Percentiles rank a stretch among this genome's conserved stretches.
phyloP scores from a whole-genome alignment of 352 stramenopile genomes.

The Paralagenidium karlingii region DNA sequence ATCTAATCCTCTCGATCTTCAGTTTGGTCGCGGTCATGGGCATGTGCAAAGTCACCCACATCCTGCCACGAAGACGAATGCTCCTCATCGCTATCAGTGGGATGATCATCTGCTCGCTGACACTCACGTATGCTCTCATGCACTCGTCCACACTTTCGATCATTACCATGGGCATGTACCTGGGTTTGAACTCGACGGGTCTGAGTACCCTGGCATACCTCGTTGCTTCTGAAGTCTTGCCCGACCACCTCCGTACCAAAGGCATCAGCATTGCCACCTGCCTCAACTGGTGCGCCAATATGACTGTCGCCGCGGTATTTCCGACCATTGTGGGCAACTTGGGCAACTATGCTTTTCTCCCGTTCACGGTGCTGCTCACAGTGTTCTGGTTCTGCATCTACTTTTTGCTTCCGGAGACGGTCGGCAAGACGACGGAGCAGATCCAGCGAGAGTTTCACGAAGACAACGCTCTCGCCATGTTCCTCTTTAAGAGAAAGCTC shows the following conservation, averaged over 20 bases:
- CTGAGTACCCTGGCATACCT: constrained; percentile 22
- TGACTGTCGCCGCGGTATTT: constrained; percentile 18
- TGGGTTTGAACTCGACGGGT: constrained; percentile 23
- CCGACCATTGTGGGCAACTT: constrained; percentile 13
- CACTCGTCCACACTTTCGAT: constrained; percentile 9
- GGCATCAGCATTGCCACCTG: constrained; percentile 22
- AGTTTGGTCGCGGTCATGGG: constrained; percentile 14
- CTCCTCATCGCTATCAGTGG: constrained; percentile 16
- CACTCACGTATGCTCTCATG: constrained; percentile 18
- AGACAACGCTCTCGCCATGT: no score
- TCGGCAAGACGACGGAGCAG: constrained; percentile 20
- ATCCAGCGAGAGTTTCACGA: constrained; percentile 22
- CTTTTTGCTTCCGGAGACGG: constrained; percentile 22
- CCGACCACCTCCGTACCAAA: constrained; percentile 20
- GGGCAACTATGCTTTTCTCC: constrained; percentile 21
- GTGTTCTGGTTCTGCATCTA: constrained; percentile 21
- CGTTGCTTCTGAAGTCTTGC: constrained; percentile 20
- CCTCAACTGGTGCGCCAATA: constrained; percentile 23
- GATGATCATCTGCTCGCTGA: constrained; percentile 18
- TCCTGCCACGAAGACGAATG: constrained; percentile 12
- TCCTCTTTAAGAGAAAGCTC: no score
- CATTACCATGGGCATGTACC: constrained; percentile 14
- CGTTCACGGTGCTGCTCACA: constrained; percentile 18
- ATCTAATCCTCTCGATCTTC: constrained; percentile 13
- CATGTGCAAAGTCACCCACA: constrained; percentile 15